Percentiles rank a stretch among this genome's conserved stretches.
Evolutionary conservation across 2,329 filamentous ascomycete species (phyloP).

Genomic region (Apiospora phragmitis): DNA sequence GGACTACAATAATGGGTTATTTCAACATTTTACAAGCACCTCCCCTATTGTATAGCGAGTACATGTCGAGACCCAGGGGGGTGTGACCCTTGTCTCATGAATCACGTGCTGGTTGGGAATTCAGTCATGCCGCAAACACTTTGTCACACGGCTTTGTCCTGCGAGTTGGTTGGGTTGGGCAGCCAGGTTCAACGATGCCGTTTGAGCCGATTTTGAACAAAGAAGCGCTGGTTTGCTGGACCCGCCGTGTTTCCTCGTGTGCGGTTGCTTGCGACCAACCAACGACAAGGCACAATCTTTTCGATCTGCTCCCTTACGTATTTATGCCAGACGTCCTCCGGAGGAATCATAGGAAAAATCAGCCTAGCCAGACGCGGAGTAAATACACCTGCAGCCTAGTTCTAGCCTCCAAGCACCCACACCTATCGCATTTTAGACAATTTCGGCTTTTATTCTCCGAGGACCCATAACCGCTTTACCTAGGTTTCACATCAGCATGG

Average conservation of each 20-base stretch:
- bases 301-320: not conserved
- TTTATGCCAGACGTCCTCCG: not conserved
- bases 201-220: not conserved
- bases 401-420: not conserved
- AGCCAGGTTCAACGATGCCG: not conserved
- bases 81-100: not conserved
- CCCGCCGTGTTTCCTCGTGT: not conserved
- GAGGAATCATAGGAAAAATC: not conserved
- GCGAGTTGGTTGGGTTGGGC: not conserved
- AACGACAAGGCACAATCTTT: not conserved
- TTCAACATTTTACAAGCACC: not conserved
- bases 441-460: not conserved
- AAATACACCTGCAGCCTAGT: not conserved
- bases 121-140: not conserved
- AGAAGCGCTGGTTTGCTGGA: not conserved
- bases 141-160: not conserved
- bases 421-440: not conserved
- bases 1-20: not conserved
- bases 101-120: not conserved
- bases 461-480: not conserved
- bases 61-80: not conserved
- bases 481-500: not conserved
- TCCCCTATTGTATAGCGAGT: not conserved
- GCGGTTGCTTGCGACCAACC: not conserved
- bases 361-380: not conserved